Conservation (phyloP, 768 basidiomycete species). For the Lepiota subincarnata region DNA sequence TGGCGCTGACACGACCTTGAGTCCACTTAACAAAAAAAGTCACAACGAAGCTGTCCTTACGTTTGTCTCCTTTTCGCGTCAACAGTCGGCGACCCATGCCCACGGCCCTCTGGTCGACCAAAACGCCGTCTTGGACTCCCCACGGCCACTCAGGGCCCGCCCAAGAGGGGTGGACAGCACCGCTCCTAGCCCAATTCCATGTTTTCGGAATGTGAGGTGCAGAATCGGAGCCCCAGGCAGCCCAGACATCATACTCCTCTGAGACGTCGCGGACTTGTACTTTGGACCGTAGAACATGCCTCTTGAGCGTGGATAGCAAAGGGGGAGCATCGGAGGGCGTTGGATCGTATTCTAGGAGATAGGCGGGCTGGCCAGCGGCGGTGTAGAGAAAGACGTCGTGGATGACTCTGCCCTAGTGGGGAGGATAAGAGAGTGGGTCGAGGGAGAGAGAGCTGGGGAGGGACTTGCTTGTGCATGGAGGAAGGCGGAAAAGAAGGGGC, state of each 20-base stretch:
- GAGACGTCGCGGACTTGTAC: slow-evolving; percentile 80
- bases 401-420: slow-evolving; percentile 75
- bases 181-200: slow-evolving; percentile 62
- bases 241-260: slow-evolving; percentile 76
- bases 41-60: slow-evolving; percentile 44
- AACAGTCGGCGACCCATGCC: slow-evolving; percentile 79
- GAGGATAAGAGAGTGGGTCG: slow-evolving; percentile 11
- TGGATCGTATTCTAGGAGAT: slow-evolving; percentile 70
- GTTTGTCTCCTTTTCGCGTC: slow-evolving; percentile 62
- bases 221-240: slow-evolving; percentile 62
- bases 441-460: slow-evolving; percentile 13
- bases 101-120: slow-evolving; percentile 64
- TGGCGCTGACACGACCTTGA: slow-evolving; percentile 34
- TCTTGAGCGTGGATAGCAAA: slow-evolving; percentile 70
- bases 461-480: slow-evolving; percentile 71
- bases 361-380: slow-evolving; percentile 42
- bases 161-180: slow-evolving; percentile 78
- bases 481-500: slow-evolving; percentile 67
- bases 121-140: slow-evolving; percentile 47
- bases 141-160: slow-evolving; percentile 47
- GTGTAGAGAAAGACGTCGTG: slow-evolving; percentile 86
- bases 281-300: slow-evolving; percentile 84
- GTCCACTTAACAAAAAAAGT: not conserved
- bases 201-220: slow-evolving; percentile 27
- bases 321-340: slow-evolving; percentile 55